These are phyloP conservation scores for Ustilago sp. DNA, from an alignment of 1,284 basidiomycete species.

Conservation along the genomic window DNA sequence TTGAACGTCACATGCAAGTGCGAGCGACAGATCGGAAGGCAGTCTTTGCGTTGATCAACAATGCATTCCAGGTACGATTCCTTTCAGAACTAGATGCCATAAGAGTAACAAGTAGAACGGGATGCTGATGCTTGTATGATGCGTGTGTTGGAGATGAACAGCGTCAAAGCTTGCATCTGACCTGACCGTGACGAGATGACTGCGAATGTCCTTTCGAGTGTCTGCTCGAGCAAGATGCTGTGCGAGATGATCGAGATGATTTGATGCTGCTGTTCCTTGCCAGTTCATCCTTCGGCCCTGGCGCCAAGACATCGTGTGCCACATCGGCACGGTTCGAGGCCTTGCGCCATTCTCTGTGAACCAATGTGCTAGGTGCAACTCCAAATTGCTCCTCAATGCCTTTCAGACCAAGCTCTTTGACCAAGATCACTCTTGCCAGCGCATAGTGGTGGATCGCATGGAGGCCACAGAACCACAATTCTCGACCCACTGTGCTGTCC, in stretches of 20 bases:
- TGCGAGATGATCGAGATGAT: not conserved
- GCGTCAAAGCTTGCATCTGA: constrained; percentile 25
- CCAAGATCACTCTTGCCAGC: constrained; percentile 59
- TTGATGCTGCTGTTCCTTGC: not conserved
- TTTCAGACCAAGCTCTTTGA: constrained; percentile 53
- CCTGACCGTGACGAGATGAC: constrained; percentile 7
- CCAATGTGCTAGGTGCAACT: constrained; percentile 64
- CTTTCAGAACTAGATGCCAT: not conserved
- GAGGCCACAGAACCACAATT: constrained; percentile 64
- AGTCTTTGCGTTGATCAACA: not conserved
- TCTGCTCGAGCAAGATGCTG: constrained; percentile 10
- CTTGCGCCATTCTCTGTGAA: constrained; percentile 49
- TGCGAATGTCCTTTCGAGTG: constrained; percentile 9
- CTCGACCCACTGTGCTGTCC: constrained; percentile 46
- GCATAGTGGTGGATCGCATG: constrained; percentile 68
- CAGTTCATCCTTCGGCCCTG: constrained; percentile 16
- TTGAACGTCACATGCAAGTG: not conserved
- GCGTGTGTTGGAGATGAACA: not conserved
- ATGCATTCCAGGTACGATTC: not conserved
- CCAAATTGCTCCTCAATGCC: constrained; percentile 58
- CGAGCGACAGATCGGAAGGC: not conserved
- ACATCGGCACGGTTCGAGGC: constrained; percentile 34
- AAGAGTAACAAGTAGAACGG: not conserved
- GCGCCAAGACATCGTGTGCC: constrained; percentile 16
- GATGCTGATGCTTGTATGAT: constrained; percentile 6